phyloP scores from a whole-genome alignment of 192 early-diverging fungal species.

The Backusella morwellensis region DNA sequence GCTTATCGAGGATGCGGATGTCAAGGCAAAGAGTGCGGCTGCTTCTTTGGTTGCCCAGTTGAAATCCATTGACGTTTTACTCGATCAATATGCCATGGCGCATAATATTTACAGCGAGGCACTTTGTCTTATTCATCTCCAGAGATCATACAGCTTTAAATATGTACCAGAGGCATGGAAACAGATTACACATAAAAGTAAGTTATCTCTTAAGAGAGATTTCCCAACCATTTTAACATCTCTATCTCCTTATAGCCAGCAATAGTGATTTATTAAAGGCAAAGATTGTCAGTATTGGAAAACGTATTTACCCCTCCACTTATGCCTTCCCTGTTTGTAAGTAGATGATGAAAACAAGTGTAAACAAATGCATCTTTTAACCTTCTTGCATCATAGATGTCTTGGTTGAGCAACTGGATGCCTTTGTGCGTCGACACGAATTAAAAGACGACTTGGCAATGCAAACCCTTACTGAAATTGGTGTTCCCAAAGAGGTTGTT shows the following conservation, averaged over 20 bases:
- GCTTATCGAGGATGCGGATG: neutral
- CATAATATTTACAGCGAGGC: neutral
- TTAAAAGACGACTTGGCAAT: neutral
- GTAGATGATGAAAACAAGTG: neutral
- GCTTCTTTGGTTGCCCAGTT: neutral
- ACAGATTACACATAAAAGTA: neutral
- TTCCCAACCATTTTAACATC: neutral
- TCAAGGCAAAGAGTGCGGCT: neutral
- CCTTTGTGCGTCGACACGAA: neutral
- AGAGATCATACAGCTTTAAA: neutral
- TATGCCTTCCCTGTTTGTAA: constrained; percentile 11
- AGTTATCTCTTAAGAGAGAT: neutral
- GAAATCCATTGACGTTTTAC: neutral
- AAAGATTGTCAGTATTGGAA: neutral
- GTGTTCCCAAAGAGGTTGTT: neutral
- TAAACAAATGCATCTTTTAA: neutral
- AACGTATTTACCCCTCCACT: neutral
- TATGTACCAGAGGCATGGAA: neutral
- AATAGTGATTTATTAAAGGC: neutral
- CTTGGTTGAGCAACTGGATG: neutral
- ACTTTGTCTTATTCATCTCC: neutral
- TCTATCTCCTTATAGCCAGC: neutral
- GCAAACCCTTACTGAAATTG: neutral
- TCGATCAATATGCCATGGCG: neutral
- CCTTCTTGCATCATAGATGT: neutral